Conservation (phyloP, 2,329 filamentous ascomycete genomes). For the Claviceps humidiphila region DNA sequence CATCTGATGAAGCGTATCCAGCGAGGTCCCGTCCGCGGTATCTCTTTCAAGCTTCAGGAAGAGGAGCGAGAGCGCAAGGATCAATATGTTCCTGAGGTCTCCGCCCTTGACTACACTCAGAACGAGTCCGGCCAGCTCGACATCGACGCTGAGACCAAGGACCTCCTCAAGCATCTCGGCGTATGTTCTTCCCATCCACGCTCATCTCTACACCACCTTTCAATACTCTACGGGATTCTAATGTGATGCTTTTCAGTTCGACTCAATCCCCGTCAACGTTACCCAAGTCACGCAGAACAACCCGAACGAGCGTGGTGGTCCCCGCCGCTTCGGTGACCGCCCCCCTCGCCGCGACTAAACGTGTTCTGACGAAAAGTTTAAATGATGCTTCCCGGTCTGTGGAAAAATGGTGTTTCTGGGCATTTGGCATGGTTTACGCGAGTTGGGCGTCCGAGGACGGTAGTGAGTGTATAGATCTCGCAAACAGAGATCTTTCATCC, state of each 20-base stretch:
- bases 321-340: conserved; percentile 63
- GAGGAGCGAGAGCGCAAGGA: conserved; percentile 99
- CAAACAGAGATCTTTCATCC: conserved; percentile 42
- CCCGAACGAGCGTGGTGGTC: conserved; percentile 59
- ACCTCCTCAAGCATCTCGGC: conserved; percentile 95
- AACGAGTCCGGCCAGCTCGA: conserved; percentile 89
- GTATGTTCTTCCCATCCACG: conserved; percentile 47
- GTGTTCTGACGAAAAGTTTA: background rate
- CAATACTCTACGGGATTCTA: conserved; percentile 11
- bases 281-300: conserved; percentile 82
- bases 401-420: conserved; percentile 26
- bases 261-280: conserved; percentile 94
- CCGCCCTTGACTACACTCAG: conserved; percentile 95
- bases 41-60: conserved; percentile 99
- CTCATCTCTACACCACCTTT: background rate
- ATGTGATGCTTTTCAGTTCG: conserved; percentile 53
- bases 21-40: conserved; percentile 96
- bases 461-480: conserved; percentile 47
- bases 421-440: conserved; percentile 30
- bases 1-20: conserved; percentile 99
- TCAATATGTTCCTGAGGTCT: conserved; percentile 99
- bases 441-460: conserved; percentile 44
- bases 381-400: conserved; percentile 10
- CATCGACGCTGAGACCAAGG: conserved; percentile 95
- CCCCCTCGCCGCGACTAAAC: conserved; percentile 22